These are phyloP conservation scores for Didymella pinodella DNA, from an alignment of 2,329 filamentous ascomycete genomes.

Conservation along the genomic window DNA sequence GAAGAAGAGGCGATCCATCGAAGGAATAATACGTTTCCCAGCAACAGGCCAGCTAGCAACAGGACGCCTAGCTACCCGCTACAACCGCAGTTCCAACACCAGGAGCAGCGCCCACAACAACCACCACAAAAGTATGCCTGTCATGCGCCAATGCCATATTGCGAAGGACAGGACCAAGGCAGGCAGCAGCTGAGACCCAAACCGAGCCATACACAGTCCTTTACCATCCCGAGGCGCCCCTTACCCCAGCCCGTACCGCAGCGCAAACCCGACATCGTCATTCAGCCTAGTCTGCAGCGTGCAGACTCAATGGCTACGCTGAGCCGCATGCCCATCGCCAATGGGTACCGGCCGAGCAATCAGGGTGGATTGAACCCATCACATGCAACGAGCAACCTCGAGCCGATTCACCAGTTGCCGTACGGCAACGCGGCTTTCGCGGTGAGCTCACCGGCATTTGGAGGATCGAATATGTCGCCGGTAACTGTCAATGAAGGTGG, in stretches of 20 bases:
- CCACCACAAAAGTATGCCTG: slow-evolving; percentile 41
- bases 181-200: slow-evolving; percentile 18
- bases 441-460: slow-evolving; percentile 39
- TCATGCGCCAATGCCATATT: slow-evolving; percentile 23
- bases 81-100: slow-evolving; percentile 20
- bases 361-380: slow-evolving; percentile 4
- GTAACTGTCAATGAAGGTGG: slow-evolving; percentile 15
- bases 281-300: slow-evolving; percentile 43
- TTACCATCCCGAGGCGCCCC: slow-evolving; percentile 41
- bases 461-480: slow-evolving; percentile 33
- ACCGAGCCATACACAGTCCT: slow-evolving; percentile 33
- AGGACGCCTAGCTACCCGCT: slow-evolving; percentile 25
- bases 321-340: slow-evolving; percentile 47
- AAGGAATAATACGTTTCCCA: slow-evolving; percentile 42
- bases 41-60: slow-evolving; percentile 10
- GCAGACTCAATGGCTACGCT: slow-evolving; percentile 45
- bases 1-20: slow-evolving; percentile 37
- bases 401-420: slow-evolving; percentile 28
- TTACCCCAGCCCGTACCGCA: slow-evolving; percentile 39
- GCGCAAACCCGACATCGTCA: slow-evolving; percentile 35
- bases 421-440: slow-evolving; percentile 42
- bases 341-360: slow-evolving; percentile 38
- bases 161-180: no score
- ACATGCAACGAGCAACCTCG: slow-evolving; percentile 14
- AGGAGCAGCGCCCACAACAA: slow-evolving; percentile 16